Base-by-base conservation (phyloP, 169 alveolate genomes). In the Babesia divergens region DNA sequence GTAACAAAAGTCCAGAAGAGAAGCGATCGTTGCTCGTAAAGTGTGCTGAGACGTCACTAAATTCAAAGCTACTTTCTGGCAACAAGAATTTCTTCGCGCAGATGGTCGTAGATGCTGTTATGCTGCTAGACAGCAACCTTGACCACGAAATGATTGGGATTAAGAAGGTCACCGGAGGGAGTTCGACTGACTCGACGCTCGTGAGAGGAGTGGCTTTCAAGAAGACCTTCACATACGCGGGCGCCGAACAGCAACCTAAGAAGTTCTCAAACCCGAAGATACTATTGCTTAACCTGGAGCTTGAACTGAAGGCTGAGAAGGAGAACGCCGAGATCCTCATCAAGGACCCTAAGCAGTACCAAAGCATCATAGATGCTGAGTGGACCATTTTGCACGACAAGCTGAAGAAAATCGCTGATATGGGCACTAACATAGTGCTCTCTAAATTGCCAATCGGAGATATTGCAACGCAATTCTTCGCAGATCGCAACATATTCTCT, bases 171-270 rank as follows among this genome's bases (percentile, higher is more conserved):
- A 92, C 98, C 11, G 99, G 99, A 2, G 99, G 99, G 13, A 91
- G 98, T 8, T 83, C 89, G 60, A 42, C 68, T 18, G 97, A 97
- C 76, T 93, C 98, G 26, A 89, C 91, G 68, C 84, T 96, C 20
- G 95, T 97, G 42, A 92, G 93, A 46, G 99, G 99, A 11, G 99
- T 97, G 31, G 99, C 99, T 8, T 97, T 97, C 82, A 95, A 94
- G 76, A 97, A 97, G 82, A 96, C 99, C n/a, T 97, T 97, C 89
- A 95, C 99, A 14, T 97, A 97, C 85, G 99, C 99, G 26, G 99
- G 99, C 24, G 97, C 97, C 75, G 99, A 97, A 77, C 97, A 96
- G 86, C 98, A 96, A 87, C 99, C 99, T 22, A 97, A 97, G 81
- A 91, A 82, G 54, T 95, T 96, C 80, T 65, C 53, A 26, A 88